Conservation (phyloP, 371 early-diverging fungal genomes). For the Mortierella sp. region DNA sequence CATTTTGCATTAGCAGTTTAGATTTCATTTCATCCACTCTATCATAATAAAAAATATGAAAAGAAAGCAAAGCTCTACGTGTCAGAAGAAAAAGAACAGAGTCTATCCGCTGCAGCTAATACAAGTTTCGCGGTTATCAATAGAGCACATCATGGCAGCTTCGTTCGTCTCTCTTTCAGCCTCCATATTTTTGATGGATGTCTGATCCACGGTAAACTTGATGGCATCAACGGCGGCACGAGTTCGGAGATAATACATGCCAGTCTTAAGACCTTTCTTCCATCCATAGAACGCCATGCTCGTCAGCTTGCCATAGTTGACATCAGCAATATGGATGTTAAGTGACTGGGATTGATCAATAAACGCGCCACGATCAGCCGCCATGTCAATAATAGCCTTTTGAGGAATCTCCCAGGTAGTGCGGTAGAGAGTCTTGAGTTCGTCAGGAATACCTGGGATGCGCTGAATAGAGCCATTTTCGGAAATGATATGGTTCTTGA, state of each 20-base stretch:
- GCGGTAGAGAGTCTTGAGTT: slow-evolving; percentile 97
- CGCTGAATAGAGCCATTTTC: slow-evolving; percentile 96
- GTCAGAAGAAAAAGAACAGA: too few species aligned
- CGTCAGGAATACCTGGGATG: slow-evolving; percentile 86
- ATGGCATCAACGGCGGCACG: slow-evolving; percentile 98
- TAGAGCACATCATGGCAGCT: slow-evolving; percentile 84
- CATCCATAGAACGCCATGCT: slow-evolving; percentile 99
- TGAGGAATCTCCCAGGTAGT: slow-evolving; percentile 99
- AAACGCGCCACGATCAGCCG: slow-evolving; percentile 97
- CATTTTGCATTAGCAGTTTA: slow-evolving; percentile 9
- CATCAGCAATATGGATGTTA: slow-evolving; percentile 89
- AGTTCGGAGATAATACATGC: slow-evolving; percentile 99
- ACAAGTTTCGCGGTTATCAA: slow-evolving; percentile 94
- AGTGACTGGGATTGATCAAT: slow-evolving; percentile 99
- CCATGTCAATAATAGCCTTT: slow-evolving; percentile 87
- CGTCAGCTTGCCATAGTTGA: slow-evolving; percentile 83
- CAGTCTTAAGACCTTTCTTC: slow-evolving; percentile 99
- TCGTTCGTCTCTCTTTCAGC: slow-evolving; percentile 58
- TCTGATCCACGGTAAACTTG: slow-evolving; percentile 88
- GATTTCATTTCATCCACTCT: background rate
- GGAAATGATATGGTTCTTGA: slow-evolving; percentile 98
- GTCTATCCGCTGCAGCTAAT: slow-evolving; percentile 89
- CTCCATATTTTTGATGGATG: slow-evolving; percentile 67
- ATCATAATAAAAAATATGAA: slow-evolving; percentile 5
- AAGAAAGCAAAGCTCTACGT: background rate